Conservation (phyloP, 768 basidiomycete species). For the Termitomyces sp. region DNA sequence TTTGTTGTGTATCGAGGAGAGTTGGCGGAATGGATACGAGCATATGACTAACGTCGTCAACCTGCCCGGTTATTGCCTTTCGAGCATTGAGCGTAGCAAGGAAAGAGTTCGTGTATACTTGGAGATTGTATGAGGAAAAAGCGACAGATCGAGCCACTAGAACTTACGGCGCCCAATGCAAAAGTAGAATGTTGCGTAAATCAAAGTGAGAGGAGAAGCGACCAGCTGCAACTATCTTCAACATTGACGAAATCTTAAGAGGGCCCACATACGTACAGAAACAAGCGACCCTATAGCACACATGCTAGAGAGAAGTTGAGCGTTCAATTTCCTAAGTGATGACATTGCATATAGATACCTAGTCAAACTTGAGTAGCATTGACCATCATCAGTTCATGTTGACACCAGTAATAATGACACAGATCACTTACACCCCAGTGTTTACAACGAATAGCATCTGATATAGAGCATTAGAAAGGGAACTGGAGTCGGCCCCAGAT, state of each 20-base stretch:
- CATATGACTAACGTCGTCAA: slow-evolving; percentile 25
- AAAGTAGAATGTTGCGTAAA: slow-evolving; percentile 50
- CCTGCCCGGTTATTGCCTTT: slow-evolving; percentile 24
- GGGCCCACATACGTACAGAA: slow-evolving; percentile 23
- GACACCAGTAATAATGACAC: not conserved
- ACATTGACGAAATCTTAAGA: not conserved
- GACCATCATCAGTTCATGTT: slow-evolving; percentile 1
- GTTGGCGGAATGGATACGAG: slow-evolving; percentile 26
- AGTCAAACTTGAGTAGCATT: slow-evolving; percentile 23
- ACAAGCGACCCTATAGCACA: slow-evolving; percentile 46
- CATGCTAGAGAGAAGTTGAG: slow-evolving; percentile 17
- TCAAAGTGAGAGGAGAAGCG: slow-evolving; percentile 35
- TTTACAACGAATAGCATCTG: slow-evolving; percentile 54
- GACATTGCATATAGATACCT: slow-evolving; percentile 18
- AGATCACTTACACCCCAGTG: slow-evolving; percentile 36
- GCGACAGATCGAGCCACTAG: not conserved
- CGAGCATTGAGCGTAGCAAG: slow-evolving; percentile 48
- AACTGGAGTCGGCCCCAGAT: not conserved
- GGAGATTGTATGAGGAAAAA: not conserved
- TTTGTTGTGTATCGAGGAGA: slow-evolving; percentile 13
- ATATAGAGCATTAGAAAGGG: not conserved
- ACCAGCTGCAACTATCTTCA: slow-evolving; percentile 18
- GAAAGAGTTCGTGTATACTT: slow-evolving; percentile 48
- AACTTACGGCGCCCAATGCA: slow-evolving; percentile 41
- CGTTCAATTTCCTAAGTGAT: not conserved